phyloP scores from a whole-genome alignment of 257 asterid species.

The Solanum okadae region DNA sequence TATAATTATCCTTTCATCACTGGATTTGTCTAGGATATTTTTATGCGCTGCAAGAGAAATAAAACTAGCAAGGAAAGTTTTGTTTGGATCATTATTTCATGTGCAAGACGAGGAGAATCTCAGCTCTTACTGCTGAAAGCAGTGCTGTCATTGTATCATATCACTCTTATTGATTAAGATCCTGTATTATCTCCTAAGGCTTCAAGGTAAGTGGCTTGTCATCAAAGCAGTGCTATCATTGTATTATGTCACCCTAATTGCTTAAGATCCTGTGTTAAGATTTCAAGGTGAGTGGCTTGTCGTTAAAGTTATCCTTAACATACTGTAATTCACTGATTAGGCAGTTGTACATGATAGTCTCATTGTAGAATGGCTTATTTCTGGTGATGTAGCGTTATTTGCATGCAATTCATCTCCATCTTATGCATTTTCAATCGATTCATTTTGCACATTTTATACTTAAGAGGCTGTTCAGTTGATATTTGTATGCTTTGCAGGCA shows the following conservation, averaged over 20 bases:
- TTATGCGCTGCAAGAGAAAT: background rate
- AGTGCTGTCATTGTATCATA: background rate
- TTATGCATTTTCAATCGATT: background rate
- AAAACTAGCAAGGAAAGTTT: background rate
- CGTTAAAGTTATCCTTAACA: background rate
- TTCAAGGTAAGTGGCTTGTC: background rate
- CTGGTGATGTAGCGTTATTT: background rate
- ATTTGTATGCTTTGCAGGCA: slow-evolving; percentile 36
- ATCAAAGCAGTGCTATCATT: background rate
- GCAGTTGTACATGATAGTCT: background rate
- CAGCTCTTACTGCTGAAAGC: background rate
- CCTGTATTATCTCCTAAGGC: background rate
- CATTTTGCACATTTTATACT: background rate
- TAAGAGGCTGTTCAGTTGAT: background rate
- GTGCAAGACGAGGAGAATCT: background rate
- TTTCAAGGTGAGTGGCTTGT: background rate
- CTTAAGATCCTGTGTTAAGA: background rate
- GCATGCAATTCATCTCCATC: background rate
- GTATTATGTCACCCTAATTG: background rate
- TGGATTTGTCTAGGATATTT: background rate
- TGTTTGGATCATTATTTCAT: background rate
- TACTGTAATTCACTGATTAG: background rate
- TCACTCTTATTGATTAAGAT: background rate
- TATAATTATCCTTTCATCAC: background rate
- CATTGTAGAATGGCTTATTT: background rate